A percentile compares a stretch with the other conserved stretches of the same genome.
These are phyloP conservation scores for Stephania japonica DNA, from an alignment of 164 flowering plant species.

Conservation along the genomic window DNA sequence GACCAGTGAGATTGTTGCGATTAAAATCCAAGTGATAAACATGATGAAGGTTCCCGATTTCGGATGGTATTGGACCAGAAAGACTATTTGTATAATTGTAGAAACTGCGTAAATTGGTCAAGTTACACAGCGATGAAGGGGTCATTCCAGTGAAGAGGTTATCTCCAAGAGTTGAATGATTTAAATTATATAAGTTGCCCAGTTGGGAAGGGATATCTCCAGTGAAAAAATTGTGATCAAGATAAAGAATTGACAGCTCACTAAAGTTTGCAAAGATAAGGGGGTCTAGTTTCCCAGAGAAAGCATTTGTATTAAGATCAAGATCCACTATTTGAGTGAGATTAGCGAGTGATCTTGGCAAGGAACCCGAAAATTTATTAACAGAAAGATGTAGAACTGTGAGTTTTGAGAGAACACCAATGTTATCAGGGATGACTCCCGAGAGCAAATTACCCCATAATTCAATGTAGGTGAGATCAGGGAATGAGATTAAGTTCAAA, in stretches of 20 bases:
- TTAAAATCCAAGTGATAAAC: neutral
- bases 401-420: neutral
- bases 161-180: neutral
- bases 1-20: constrained; percentile 1
- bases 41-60: constrained; percentile 1
- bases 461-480: neutral
- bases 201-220: neutral
- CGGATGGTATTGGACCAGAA: constrained; percentile 3
- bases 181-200: neutral
- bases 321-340: too few relatives aligned
- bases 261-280: too few relatives aligned
- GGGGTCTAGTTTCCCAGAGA: too few relatives aligned
- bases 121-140: neutral
- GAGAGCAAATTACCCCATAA: neutral
- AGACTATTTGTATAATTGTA: neutral
- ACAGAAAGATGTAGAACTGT: neutral
- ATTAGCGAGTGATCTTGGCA: too few relatives aligned
- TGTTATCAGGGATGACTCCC: neutral
- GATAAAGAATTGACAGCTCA: too few relatives aligned
- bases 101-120: neutral
- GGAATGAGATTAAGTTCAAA: neutral
- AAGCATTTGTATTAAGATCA: too few relatives aligned
- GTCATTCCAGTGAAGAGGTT: neutral
- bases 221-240: neutral
- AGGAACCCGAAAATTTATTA: constrained; percentile 3